Evolutionary conservation across 2,329 filamentous ascomycete genomes (phyloP).

Genomic region (Ascochyta pisi): DNA sequence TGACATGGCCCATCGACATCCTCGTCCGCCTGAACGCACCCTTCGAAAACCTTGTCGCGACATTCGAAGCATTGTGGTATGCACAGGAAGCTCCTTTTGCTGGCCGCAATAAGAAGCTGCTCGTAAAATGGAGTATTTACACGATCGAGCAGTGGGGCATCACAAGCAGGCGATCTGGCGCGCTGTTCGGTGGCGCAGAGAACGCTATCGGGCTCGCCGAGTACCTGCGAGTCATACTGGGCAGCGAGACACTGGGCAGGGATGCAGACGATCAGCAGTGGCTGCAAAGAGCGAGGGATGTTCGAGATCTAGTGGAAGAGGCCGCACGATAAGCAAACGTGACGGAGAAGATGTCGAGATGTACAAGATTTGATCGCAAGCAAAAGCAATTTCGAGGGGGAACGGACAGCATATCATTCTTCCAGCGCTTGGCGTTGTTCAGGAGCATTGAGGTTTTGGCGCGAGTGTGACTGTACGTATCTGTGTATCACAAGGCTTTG

Average conservation of each 20-base stretch:
- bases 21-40: slow-evolving; percentile 69
- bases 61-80: slow-evolving; percentile 72
- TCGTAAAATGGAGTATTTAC: slow-evolving; percentile 69
- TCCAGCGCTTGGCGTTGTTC: slow-evolving; percentile 41
- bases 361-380: neutral
- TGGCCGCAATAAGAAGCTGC: slow-evolving; percentile 60
- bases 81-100: slow-evolving; percentile 70
- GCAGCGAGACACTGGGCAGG: slow-evolving; percentile 50
- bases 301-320: slow-evolving; percentile 38
- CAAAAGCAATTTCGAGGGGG: neutral
- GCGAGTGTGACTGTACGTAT: slow-evolving; percentile 25
- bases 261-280: slow-evolving; percentile 46
- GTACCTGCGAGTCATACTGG: slow-evolving; percentile 51
- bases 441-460: slow-evolving; percentile 32
- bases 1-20: slow-evolving; percentile 69
- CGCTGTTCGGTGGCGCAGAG: slow-evolving; percentile 66
- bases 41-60: slow-evolving; percentile 66
- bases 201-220: slow-evolving; percentile 57
- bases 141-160: slow-evolving; percentile 67
- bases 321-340: slow-evolving; percentile 28
- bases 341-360: neutral
- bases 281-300: slow-evolving; percentile 38
- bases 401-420: slow-evolving; percentile 21
- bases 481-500: slow-evolving; percentile 22
- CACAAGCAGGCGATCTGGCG: slow-evolving; percentile 60